A percentile compares a stretch with the other conserved stretches of the same genome.
These are phyloP conservation scores for Didymella exigua DNA, from an alignment of 2,329 filamentous ascomycete genomes.

Conservation along the genomic window DNA sequence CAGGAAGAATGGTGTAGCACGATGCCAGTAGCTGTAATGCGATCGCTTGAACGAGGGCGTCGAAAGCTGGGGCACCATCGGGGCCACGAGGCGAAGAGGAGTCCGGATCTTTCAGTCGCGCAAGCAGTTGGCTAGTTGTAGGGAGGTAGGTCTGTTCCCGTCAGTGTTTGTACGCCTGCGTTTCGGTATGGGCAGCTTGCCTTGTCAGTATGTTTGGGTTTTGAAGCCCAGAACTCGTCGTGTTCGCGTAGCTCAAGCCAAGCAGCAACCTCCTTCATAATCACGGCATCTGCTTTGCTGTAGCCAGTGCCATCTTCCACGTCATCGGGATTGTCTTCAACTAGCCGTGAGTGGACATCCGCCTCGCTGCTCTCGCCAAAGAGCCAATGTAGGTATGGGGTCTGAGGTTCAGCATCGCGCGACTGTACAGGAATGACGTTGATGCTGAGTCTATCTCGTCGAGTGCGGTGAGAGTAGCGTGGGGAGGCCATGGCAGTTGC, in stretches of 20 bases:
- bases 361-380: slow-evolving; percentile 12
- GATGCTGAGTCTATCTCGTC: slow-evolving; percentile 16
- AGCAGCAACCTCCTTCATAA: slow-evolving; percentile 27
- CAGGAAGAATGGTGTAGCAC: slow-evolving; percentile 28
- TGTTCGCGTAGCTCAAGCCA: slow-evolving; percentile 23
- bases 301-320: background rate
- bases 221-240: slow-evolving; percentile 22
- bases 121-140: background rate
- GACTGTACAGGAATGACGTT: slow-evolving; percentile 15
- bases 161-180: too few relatives aligned
- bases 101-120: background rate
- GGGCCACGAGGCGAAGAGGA: background rate
- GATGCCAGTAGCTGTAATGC: slow-evolving; percentile 34
- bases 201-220: background rate
- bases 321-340: background rate
- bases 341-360: background rate
- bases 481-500: background rate
- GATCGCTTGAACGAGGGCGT: slow-evolving; percentile 24
- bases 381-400: slow-evolving; percentile 12
- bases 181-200: background rate
- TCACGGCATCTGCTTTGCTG: slow-evolving; percentile 14
- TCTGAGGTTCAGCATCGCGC: slow-evolving; percentile 3
- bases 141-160: background rate
- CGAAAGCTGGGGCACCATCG: slow-evolving; percentile 6
- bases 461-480: background rate